Evolutionary conservation across 352 stramenopile species (phyloP).

Genomic region (Globisporangium cylindrosporum): DNA sequence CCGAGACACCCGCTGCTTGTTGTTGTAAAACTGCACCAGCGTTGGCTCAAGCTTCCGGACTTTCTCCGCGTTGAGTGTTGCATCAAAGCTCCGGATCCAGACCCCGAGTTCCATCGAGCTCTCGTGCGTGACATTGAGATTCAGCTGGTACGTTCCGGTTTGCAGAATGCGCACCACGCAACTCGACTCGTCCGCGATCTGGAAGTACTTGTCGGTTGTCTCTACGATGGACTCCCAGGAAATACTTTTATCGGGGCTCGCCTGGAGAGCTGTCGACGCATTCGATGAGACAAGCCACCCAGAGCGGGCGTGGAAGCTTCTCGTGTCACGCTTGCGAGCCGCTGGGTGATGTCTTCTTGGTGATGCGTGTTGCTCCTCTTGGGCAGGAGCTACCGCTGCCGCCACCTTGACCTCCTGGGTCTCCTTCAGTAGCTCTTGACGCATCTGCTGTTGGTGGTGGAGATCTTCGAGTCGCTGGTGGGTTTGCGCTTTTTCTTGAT

Average conservation of each 20-base stretch:
- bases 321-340: slow-evolving; percentile 20
- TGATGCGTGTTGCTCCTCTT: not conserved
- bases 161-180: slow-evolving; percentile 21
- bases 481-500: slow-evolving; percentile 2
- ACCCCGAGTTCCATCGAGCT: slow-evolving; percentile 25
- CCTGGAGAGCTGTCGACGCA: slow-evolving; percentile 13
- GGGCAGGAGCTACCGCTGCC: slow-evolving; percentile 12
- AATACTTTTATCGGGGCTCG: slow-evolving; percentile 11
- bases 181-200: not conserved
- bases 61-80: not conserved
- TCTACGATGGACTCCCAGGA: slow-evolving; percentile 12
- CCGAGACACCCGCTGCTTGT: slow-evolving; percentile 40
- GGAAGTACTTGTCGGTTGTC: slow-evolving; percentile 3
- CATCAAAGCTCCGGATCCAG: slow-evolving; percentile 7
- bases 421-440: not conserved
- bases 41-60: slow-evolving; percentile 22
- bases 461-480: slow-evolving; percentile 3
- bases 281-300: slow-evolving; percentile 28
- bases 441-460: slow-evolving; percentile 1
- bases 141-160: slow-evolving; percentile 43
- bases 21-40: slow-evolving; percentile 34
- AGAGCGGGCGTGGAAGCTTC: slow-evolving; percentile 24
- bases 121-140: slow-evolving; percentile 36
- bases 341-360: slow-evolving; percentile 12
- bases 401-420: slow-evolving; percentile 17